Evolutionary conservation across 2,329 filamentous ascomycete species (phyloP).

Genomic region (Coniella vitis): DNA sequence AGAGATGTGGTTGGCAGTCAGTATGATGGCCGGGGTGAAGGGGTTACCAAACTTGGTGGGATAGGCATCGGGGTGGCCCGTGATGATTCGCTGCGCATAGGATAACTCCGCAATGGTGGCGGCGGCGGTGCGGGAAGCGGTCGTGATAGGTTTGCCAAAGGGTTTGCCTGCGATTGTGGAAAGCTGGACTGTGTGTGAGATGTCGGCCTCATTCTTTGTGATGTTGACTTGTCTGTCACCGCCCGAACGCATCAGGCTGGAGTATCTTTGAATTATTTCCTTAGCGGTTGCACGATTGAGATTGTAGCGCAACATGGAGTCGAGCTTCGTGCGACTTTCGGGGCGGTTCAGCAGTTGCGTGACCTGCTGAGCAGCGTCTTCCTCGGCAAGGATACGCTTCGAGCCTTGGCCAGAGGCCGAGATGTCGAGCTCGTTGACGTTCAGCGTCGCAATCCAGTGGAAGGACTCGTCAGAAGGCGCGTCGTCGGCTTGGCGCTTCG

Average conservation of each 20-base stretch:
- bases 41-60: not conserved
- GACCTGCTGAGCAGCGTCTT: conserved; percentile 1
- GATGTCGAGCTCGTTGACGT: conserved; percentile 1
- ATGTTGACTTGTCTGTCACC: too few relatives aligned
- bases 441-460: not conserved
- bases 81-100: not conserved
- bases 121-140: not conserved
- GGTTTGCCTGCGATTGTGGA: not conserved
- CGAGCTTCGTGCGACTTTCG: not conserved
- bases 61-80: conserved; percentile 2
- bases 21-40: conserved; percentile 5
- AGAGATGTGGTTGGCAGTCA: not conserved
- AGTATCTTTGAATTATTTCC: too few relatives aligned
- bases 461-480: too few relatives aligned
- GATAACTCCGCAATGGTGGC: not conserved
- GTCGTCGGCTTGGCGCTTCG: not conserved
- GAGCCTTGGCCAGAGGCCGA: not conserved
- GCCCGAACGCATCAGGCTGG: too few relatives aligned
- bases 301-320: not conserved
- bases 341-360: not conserved
- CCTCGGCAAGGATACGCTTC: not conserved
- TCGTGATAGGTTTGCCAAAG: not conserved
- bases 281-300: too few relatives aligned
- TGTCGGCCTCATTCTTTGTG: not conserved
- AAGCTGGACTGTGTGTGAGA: not conserved